phyloP scores from a whole-genome alignment of 495 filamentous ascomycete species.

The Hypoxylon intermedium region DNA sequence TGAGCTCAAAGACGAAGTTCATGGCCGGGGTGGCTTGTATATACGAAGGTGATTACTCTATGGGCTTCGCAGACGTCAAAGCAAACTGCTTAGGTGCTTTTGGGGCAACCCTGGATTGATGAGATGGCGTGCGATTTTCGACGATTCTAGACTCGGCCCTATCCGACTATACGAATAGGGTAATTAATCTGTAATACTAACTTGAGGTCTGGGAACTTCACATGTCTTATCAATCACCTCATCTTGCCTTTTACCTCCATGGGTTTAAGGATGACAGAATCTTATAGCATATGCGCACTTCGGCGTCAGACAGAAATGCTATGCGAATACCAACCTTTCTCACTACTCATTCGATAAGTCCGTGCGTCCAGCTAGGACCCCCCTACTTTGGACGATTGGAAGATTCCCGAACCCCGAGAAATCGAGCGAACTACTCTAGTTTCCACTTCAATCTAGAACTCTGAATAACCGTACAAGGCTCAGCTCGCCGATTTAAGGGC shows the following conservation, averaged over 20 bases:
- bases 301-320: neutral
- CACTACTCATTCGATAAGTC: neutral
- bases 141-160: neutral
- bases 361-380: neutral
- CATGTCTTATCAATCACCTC: neutral
- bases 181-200: neutral
- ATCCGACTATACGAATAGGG: neutral
- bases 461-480: neutral
- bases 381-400: neutral
- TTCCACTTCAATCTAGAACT: no score
- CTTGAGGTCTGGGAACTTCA: neutral
- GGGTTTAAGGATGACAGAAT: no score
- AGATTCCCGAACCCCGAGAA: constrained; percentile 10
- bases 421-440: no score
- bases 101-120: neutral
- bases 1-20: constrained; percentile 53
- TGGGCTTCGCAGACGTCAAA: no score
- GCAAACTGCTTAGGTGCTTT: no score
- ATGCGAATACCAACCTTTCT: neutral
- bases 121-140: neutral
- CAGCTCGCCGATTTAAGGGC: neutral
- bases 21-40: constrained; percentile 53
- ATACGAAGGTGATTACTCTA: constrained; percentile 43
- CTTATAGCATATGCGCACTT: neutral
- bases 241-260: no score